Base-by-base conservation (phyloP, 2,329 filamentous ascomycete genomes). In the Pyrenophora graminea region DNA sequence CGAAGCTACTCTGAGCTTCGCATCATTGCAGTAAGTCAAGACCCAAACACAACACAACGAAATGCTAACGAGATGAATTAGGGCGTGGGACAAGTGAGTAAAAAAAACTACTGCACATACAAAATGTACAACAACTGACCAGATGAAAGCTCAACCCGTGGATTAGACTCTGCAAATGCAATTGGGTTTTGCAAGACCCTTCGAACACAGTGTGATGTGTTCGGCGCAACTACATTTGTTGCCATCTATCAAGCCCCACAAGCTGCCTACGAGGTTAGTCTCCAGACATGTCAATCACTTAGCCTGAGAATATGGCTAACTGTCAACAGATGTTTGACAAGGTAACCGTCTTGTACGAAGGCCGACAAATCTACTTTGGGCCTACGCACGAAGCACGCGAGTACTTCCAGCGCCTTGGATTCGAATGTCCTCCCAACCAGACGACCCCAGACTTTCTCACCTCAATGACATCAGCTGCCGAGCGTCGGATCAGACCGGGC, bases 361-460 rank as follows among this genome's bases (percentile, higher is more conserved):
- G 88, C 1, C 79, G 82, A 45, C 86, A 87, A 53, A 82, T 90
- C 4, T 91, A 85, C 72, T 91, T 85, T 61, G 89, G 89, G 2
- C 76, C 78, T 0, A 76, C 82, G 0, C 75, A 80, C 4, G 74
- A 80, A 7, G 89, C 88, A 1, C 85, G 82, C 61, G 70, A 77
- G 21, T 91, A 89, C 66, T 91, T 91, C 56, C 74, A 84, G 32
- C 72, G 80, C 4, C 74, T 91, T 6, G 89, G 89, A 0, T 92
- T 90, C 56, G 77, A 82, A 23, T 49, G 51, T 38, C 47, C 48
- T 12, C 18, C 31, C 5, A 51, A 86, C 6, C 82, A 84, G 80
- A 90, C 86, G 0, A 85, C 84, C 0, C 82, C 83, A 0, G 89
- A 92, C 62, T 91, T 91, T 68, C 72, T 91, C 15, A 91, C 88